Conservation (phyloP, 805 yeast species). For the Yamadazyma endophytica region DNA sequence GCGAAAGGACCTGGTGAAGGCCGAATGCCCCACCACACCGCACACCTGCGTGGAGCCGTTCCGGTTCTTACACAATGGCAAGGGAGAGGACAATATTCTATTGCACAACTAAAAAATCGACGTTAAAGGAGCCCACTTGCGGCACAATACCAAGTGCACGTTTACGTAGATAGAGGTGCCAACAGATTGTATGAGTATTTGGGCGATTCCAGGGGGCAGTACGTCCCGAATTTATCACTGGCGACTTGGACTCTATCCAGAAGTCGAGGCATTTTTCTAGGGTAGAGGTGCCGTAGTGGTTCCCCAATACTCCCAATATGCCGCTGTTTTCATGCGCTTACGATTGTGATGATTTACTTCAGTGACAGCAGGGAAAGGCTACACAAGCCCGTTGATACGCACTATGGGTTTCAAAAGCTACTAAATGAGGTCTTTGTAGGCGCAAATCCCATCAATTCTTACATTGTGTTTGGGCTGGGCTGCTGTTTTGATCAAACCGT, state of each 20-base stretch:
- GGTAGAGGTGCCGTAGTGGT: conserved; percentile 46
- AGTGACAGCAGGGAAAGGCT: conserved; percentile 1
- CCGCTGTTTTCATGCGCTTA: conserved; percentile 73
- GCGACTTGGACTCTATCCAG: conserved; percentile 78
- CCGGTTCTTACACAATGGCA: conserved; percentile 11
- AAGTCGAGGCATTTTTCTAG: conserved; percentile 49
- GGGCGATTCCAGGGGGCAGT: conserved; percentile 27
- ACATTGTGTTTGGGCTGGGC: conserved; percentile 73
- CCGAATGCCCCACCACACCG: too few relatives aligned
- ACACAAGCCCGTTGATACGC: conserved; percentile 13
- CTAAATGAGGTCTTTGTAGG: conserved; percentile 4
- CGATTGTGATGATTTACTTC: conserved; percentile 39
- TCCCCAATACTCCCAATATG: conserved; percentile 63
- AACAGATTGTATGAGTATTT: conserved; percentile 54
- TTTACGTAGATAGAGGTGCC: conserved; percentile 96
- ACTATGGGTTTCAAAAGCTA: conserved; percentile 30
- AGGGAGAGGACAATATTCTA: conserved; percentile 19
- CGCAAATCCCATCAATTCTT: conserved; percentile 25
- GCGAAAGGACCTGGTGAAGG: too few relatives aligned
- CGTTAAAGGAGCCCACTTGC: conserved; percentile 40
- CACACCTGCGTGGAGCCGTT: conserved; percentile 31
- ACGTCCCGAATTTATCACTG: conserved; percentile 73
- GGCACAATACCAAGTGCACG: conserved; percentile 53
- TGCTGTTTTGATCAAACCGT: conserved; percentile 93
- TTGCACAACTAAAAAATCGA: conserved; percentile 69